A percentile compares a stretch with the other conserved stretches of the same genome.
Conservation (phyloP, 108 stramenopile genomes). For the Cyclotella cryptica region DNA sequence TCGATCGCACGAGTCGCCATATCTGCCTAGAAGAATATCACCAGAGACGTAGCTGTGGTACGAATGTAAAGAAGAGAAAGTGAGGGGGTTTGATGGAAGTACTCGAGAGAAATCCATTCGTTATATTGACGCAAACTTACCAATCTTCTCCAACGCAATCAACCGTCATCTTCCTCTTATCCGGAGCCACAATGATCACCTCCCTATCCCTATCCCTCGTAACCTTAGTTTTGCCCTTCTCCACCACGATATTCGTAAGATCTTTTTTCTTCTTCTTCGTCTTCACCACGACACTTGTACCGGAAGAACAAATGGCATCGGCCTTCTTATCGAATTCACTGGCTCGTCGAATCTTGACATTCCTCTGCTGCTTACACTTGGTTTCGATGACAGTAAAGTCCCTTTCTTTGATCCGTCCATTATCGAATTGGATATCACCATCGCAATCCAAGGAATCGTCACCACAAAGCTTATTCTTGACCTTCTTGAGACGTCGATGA, state of each 20-base stretch:
- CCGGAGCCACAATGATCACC: slow-evolving; percentile 10
- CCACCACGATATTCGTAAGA: background rate
- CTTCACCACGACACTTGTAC: slow-evolving; percentile 19
- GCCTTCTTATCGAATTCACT: background rate
- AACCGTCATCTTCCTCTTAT: background rate
- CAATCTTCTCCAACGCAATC: slow-evolving; percentile 29
- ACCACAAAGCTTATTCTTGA: background rate
- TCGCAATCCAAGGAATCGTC: background rate
- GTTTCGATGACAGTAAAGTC: slow-evolving; percentile 10
- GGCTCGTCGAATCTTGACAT: slow-evolving; percentile 23
- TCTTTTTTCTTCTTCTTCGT: background rate
- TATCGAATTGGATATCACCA: slow-evolving; percentile 12
- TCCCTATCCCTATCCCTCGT: slow-evolving; percentile 23
- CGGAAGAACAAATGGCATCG: slow-evolving; percentile 10
- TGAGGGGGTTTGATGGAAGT: background rate
- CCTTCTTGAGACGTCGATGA: slow-evolving; percentile 22
- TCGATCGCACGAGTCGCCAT: slow-evolving; percentile 11
- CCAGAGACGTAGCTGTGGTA: slow-evolving; percentile 9
- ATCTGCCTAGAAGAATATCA: slow-evolving; percentile 16
- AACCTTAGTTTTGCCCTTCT: slow-evolving; percentile 5
- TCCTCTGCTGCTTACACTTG: slow-evolving; percentile 26
- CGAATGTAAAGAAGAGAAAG: background rate
- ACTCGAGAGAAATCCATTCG: background rate
- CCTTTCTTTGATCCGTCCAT: slow-evolving; percentile 7
- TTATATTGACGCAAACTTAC: background rate